phyloP scores from a whole-genome alignment of 768 basidiomycete genomes.

The Tricholoma matsutake region DNA sequence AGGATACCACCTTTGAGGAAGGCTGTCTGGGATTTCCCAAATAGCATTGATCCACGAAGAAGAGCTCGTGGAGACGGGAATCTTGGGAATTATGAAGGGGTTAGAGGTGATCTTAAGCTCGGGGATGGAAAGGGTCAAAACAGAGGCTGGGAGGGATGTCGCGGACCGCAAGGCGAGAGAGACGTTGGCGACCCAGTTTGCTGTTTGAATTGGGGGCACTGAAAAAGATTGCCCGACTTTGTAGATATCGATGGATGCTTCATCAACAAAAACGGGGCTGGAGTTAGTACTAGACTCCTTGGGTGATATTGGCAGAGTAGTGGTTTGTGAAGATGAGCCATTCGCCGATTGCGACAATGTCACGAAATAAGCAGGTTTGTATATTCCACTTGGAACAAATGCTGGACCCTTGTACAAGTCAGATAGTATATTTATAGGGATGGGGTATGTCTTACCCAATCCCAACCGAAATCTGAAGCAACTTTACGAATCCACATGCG shows the following conservation, averaged over 20 bases:
- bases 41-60: constrained; percentile 40
- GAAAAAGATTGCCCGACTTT: constrained; percentile 51
- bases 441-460: constrained; percentile 40
- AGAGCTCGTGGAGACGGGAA: constrained; percentile 19
- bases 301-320: constrained; percentile 18
- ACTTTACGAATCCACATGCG: constrained; percentile 50
- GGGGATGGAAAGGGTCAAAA: constrained; percentile 41
- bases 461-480: constrained; percentile 58
- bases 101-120: constrained; percentile 43
- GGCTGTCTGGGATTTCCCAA: constrained; percentile 43
- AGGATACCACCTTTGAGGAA: constrained; percentile 53
- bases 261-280: constrained; percentile 51
- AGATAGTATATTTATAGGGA: not conserved
- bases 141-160: constrained; percentile 28
- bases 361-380: constrained; percentile 53
- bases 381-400: constrained; percentile 53
- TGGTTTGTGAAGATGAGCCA: constrained; percentile 12
- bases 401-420: constrained; percentile 44
- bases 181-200: constrained; percentile 56
- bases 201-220: constrained; percentile 40
- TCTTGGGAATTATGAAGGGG: constrained; percentile 25
- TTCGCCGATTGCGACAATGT: constrained; percentile 28
- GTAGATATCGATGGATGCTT: constrained; percentile 52
- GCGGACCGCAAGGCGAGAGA: constrained; percentile 48
- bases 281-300: constrained; percentile 47